phyloP scores from a whole-genome alignment of 2,329 filamentous ascomycete species.

The Phaeosphaeria sp. region DNA sequence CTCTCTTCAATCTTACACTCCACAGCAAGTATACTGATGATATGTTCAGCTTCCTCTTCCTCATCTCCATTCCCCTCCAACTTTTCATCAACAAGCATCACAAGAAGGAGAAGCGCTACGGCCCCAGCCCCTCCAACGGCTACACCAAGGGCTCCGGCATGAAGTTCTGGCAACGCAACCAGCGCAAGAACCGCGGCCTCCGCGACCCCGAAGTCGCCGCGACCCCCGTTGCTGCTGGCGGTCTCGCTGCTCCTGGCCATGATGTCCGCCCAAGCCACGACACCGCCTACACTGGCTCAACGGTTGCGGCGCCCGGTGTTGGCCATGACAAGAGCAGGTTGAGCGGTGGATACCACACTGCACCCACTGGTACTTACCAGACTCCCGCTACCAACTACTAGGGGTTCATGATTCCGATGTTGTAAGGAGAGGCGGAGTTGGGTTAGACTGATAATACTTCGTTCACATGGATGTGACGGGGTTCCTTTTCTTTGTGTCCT shows the following conservation, averaged over 20 bases:
- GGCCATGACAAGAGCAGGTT: constrained; percentile 46
- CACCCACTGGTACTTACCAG: constrained; percentile 50
- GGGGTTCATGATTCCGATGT: background rate
- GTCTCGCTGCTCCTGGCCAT: constrained; percentile 21
- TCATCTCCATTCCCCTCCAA: constrained; percentile 74
- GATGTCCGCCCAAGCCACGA: constrained; percentile 57
- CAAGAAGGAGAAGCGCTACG: constrained; percentile 76
- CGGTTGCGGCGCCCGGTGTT: constrained; percentile 48
- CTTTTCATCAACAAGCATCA: constrained; percentile 72
- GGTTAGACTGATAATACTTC: background rate
- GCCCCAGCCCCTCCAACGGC: constrained; percentile 69
- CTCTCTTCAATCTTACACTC: background rate
- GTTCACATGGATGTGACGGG: background rate
- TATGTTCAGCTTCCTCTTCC: constrained; percentile 72
- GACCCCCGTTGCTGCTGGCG: constrained; percentile 27
- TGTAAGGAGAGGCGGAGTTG: background rate
- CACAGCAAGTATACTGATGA: constrained; percentile 14
- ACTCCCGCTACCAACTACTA: constrained; percentile 30
- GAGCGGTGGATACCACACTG: constrained; percentile 55
- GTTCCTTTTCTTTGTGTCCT: background rate
- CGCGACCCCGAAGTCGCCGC: constrained; percentile 54
- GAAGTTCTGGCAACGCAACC: constrained; percentile 54
- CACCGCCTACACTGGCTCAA: constrained; percentile 57
- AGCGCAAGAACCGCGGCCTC: constrained; percentile 45
- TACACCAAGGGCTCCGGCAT: constrained; percentile 69